Conservation (phyloP, 495 filamentous ascomycete genomes). For the Xylaria curta region DNA sequence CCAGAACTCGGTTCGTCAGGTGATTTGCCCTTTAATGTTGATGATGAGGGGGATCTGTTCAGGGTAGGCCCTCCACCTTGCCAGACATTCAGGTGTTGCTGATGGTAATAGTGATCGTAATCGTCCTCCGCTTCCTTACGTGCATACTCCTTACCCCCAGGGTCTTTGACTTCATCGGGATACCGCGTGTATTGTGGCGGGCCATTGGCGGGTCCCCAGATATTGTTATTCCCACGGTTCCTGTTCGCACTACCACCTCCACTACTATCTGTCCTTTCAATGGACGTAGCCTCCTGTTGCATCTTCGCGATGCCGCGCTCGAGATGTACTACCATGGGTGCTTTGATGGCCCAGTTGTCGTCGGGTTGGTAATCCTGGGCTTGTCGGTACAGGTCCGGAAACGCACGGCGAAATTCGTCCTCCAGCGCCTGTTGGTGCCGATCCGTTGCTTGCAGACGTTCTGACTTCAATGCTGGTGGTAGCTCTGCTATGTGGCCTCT, state of each 20-base stretch:
- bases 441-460: constrained; percentile 43
- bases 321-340: constrained; percentile 29
- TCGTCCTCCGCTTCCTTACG: background rate
- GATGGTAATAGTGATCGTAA: background rate
- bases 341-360: constrained; percentile 21
- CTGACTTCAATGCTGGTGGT: constrained; percentile 45
- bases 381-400: constrained; percentile 42
- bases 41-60: constrained; percentile 12
- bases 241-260: background rate
- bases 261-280: background rate
- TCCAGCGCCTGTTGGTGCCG: constrained; percentile 51
- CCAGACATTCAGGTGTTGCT: constrained; percentile 9
- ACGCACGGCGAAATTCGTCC: constrained; percentile 41
- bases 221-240: background rate
- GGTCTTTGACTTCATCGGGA: background rate
- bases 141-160: background rate
- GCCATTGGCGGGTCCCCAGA: constrained; percentile 23
- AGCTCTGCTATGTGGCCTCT: constrained; percentile 44
- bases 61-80: background rate
- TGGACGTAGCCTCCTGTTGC: constrained; percentile 10
- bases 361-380: constrained; percentile 34
- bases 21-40: constrained; percentile 18
- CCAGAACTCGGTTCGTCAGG: constrained; percentile 6
- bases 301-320: constrained; percentile 25
- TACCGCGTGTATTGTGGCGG: constrained; percentile 26